These are phyloP conservation scores for Ustilago bromivora DNA, from an alignment of 1,284 basidiomycete genomes.

Conservation along the genomic window DNA sequence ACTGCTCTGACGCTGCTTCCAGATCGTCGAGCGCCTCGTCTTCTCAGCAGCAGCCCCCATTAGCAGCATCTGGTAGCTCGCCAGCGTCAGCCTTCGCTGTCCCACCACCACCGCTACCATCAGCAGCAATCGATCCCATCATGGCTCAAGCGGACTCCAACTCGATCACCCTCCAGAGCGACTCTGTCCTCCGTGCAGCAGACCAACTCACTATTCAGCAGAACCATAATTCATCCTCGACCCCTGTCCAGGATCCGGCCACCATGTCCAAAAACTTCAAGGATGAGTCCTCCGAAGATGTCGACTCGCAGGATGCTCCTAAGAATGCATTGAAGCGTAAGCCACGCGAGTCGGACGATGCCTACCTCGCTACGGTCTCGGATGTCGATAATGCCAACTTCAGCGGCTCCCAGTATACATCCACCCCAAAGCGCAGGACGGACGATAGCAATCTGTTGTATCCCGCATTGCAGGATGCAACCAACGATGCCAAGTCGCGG, in stretches of 20 bases:
- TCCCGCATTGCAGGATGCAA: constrained; percentile 3
- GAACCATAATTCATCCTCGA: constrained; percentile 13
- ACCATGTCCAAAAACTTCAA: constrained; percentile 9
- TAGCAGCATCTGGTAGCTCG: not conserved
- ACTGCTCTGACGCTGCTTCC: constrained; percentile 4
- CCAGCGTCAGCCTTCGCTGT: not conserved
- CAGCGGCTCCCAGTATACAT: constrained; percentile 8
- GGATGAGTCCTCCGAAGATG: constrained; percentile 30
- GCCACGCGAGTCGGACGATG: constrained; percentile 28
- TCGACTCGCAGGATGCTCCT: constrained; percentile 32
- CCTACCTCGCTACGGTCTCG: not conserved
- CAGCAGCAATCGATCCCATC: constrained; percentile 22
- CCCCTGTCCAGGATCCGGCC: constrained; percentile 18
- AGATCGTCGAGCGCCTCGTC: constrained; percentile 11
- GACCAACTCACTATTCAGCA: constrained; percentile 17
- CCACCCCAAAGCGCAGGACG: constrained; percentile 20
- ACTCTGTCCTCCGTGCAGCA: constrained; percentile 23
- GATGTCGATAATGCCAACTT: not conserved
- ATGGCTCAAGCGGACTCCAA: constrained; percentile 13
- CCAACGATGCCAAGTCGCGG: constrained; percentile 26
- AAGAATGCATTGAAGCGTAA: constrained; percentile 39
- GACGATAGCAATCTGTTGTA: constrained; percentile 1
- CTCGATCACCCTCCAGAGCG: constrained; percentile 26
- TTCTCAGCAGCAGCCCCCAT: constrained; percentile 2
- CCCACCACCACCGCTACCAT: constrained; percentile 9